Evolutionary conservation across 768 basidiomycete genomes (phyloP), one percentile per base, ranked within the genome.

Genomic region (Lactifluus volemus): DNA sequence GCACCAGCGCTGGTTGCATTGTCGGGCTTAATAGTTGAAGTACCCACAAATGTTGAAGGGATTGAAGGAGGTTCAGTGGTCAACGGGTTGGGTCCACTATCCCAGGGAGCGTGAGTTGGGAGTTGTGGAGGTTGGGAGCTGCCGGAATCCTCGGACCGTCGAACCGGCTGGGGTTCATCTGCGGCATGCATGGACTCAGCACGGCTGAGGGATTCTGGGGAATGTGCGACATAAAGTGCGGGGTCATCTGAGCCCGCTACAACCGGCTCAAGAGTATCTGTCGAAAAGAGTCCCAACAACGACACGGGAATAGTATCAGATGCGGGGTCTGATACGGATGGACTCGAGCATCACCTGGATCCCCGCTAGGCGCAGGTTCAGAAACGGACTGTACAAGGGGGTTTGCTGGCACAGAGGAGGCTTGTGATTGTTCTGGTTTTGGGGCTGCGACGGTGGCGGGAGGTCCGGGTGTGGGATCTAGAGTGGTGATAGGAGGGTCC

Each of bases 181-280:
- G 47, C 14, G 30, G 47, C 53, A 32, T 48, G 56, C 47, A 36
- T 55, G 10, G 66, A 51, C 14, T 65, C 55, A 38, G 69, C 53
- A 47, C 60, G 65, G 30, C 62, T 54, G 36, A 66, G 58, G 1
- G 67, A 56, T 66, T 71, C 45, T 55, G 70, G 60, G 61, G 68
- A 47, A 6, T 53, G 49, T 48, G 64, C 32, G 39, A 58, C 19
- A 48, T 53, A 61, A 17, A 47, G 58, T 41, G 68, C 55, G 39
- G 63, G 52, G 54, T 60, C 65, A 15, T 3, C 68, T 29, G 60
- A 45, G 14, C 32, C 32, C 8, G 38, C 32, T 34, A 41, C 53
- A 45, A 25, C 15, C 42, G 53, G 21, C 19, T 25, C 54, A 55
- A 39, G 30, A 10, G 47, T 25, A 25, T 25, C 25, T 25, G 25